Evolutionary conservation across 768 basidiomycete genomes (phyloP), one percentile per base, ranked within the genome.

Genomic region (Calocybe indica): DNA sequence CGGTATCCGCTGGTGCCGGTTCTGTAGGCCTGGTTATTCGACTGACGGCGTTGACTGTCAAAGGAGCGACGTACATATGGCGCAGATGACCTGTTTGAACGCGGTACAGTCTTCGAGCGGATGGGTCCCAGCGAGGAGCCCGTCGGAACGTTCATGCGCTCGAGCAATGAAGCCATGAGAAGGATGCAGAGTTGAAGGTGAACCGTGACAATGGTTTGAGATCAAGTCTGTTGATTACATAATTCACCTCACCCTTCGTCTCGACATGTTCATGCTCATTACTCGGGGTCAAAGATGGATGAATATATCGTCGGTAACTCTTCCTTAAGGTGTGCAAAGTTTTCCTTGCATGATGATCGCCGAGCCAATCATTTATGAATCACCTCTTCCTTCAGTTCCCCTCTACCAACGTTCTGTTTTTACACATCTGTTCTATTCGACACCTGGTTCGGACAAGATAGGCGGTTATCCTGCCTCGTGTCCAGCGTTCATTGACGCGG

Each of bases 401-500:
- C 58, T 80, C 34, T 60, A 60, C 40, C 44, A 65, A 34, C 58
- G 62, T 10, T 81, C 78, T 3, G 54, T 79, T 12, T 80, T 78
- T 58, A 72, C 77, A 3, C 66, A 74, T 47, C 65, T 81, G 42
- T 74, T 79, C 55, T 53, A 62, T 36, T 59, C 65, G 6, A 22
- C 22, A 22, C 31, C 49, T 30, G 28, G 52, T 8, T 51, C 49
- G 45, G 58, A 58, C 28, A 55, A 50, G 38, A 59, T 79, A 28
- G 77, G 78, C 29, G 64, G 65, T 8, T 76, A 69, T 53, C 71
- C 72, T 1, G 74, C 59, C 1, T 54, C 64, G 2, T 49, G 64
- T 2, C 73, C 74, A 7, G 85, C 84, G 1, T 87, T 81, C 60
- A 71, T 90, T 44, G 87, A 91, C 53, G 83, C 82, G 0, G 61